A percentile compares a stretch with the other conserved stretches of the same genome.
These are phyloP conservation scores for Neurospora sp. DNA, from an alignment of 495 filamentous ascomycete genomes.

Conservation along the genomic window DNA sequence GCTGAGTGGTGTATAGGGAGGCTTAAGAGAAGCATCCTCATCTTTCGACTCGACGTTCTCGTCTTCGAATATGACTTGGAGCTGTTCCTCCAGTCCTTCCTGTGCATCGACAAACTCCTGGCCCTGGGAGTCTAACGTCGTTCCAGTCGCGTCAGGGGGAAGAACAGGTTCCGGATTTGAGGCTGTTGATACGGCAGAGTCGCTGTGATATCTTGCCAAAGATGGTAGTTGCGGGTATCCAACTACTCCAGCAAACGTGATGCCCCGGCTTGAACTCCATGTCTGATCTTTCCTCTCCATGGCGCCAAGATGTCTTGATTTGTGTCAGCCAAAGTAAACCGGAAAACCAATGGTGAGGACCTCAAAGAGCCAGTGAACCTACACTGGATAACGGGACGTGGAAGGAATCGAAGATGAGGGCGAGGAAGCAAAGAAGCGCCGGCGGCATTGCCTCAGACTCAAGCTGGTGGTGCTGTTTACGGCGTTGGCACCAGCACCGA, in stretches of 20 bases:
- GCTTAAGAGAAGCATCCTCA: conserved; percentile 7
- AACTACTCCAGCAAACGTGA: conserved; percentile 22
- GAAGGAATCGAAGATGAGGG: not conserved
- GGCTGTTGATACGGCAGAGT: not conserved
- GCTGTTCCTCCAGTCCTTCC: not conserved
- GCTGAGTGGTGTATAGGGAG: conserved; percentile 26
- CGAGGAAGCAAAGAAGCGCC: conserved; percentile 3
- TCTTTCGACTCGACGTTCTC: conserved; percentile 1
- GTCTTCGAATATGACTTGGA: not conserved
- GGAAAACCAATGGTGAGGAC: not conserved
- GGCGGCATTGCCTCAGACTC: not conserved
- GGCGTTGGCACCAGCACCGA: not conserved
- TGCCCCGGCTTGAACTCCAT: conserved; percentile 32
- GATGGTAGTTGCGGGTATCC: conserved; percentile 11
- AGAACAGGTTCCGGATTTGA: not conserved
- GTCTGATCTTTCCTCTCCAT: conserved; percentile 10
- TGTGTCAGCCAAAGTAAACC: not conserved
- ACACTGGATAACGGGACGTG: not conserved
- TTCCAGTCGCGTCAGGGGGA: not conserved
- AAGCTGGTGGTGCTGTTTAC: not conserved
- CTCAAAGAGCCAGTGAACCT: not conserved
- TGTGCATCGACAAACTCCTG: not conserved
- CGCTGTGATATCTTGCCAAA: conserved; percentile 2
- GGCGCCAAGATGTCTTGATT: not conserved
- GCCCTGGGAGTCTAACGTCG: not conserved